These are phyloP conservation scores for Larix kaempferi DNA, from an alignment of 75 land plant species.

Conservation along the genomic window DNA sequence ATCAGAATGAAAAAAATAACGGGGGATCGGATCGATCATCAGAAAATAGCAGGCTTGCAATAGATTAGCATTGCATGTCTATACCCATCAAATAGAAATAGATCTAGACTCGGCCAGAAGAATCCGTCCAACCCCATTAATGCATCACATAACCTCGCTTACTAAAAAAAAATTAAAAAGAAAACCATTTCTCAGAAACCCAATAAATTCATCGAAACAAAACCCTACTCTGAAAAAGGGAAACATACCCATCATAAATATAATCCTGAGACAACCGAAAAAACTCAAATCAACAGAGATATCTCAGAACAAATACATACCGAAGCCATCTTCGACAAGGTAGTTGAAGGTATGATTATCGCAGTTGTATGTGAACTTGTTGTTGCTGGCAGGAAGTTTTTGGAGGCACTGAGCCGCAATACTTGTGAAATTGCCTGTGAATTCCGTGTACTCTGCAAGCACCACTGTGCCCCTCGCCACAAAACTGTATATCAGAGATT, in stretches of 20 bases:
- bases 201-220: neutral
- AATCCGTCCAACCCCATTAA: too few relatives aligned
- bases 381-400: constrained; percentile 56
- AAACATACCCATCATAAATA: neutral
- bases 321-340: constrained; percentile 65
- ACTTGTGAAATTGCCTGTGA: constrained; percentile 65
- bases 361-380: constrained; percentile 47
- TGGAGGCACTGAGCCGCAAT: constrained; percentile 66
- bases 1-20: neutral
- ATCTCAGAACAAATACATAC: constrained; percentile 24
- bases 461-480: constrained; percentile 55
- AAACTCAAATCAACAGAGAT: neutral
- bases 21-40: neutral
- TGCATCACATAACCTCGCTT: too few relatives aligned
- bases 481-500: constrained; percentile 46
- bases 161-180: too few relatives aligned
- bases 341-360: constrained; percentile 65
- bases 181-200: neutral
- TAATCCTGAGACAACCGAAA: neutral
- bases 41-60: neutral
- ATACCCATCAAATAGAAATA: too few relatives aligned
- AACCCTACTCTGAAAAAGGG: too few relatives aligned
- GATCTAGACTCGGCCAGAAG: too few relatives aligned
- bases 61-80: too few relatives aligned
- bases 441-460: constrained; percentile 63